Evolutionary conservation across 345 rosid species (phyloP), one percentile per base, ranked within the genome.

Genomic region (Tarenaya hassleriana): DNA sequence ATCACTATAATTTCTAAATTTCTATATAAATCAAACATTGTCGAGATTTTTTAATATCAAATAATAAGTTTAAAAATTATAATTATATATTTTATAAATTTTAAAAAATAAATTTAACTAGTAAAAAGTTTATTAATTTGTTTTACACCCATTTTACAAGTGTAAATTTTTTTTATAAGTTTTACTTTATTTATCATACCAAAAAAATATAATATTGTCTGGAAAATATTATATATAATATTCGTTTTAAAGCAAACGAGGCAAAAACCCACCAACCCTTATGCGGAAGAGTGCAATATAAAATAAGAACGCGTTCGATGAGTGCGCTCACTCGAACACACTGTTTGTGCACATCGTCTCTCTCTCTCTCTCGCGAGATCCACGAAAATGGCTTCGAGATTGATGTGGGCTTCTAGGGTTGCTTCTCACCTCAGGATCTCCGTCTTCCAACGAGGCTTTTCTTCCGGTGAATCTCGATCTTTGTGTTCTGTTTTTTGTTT

Each of bases 361-460:
- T n/a, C 11, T 31, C 45, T 58, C 27, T 13, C 9, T 42, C 13
- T 15, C 49, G 67, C 42, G 62, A 61, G 59, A 63, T 53, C 65
- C 0, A 19, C 61, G 31, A 18, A 17, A 24, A 83, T 87, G 98
- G 95, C 98, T 34, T 73, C 79, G 4, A 71, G 83, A 55, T 49
- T 72, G 67, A 56, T 89, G 71, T 88, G 94, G 96, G 90, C 96
- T 46, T 85, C 98, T 38, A 84, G 82, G 68, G 94, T 86, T 58
- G 98, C 96, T 61, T 82, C 94, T 43, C 69, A 69, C 69, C 84
- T 88, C 55, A 79, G 86, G 90, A 74, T 92, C 83, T 88, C 96
- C 6, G 74, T 80, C 44, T 27, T 73, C 18, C 75, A 76, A 58
- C 77, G 96, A 68, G 87, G 83, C 1, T 82, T 86, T 60, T 46